A percentile compares a stretch with the other conserved stretches of the same genome.
phyloP scores from a whole-genome alignment of 768 basidiomycete genomes.

The Sporobolomyces phaffii region DNA sequence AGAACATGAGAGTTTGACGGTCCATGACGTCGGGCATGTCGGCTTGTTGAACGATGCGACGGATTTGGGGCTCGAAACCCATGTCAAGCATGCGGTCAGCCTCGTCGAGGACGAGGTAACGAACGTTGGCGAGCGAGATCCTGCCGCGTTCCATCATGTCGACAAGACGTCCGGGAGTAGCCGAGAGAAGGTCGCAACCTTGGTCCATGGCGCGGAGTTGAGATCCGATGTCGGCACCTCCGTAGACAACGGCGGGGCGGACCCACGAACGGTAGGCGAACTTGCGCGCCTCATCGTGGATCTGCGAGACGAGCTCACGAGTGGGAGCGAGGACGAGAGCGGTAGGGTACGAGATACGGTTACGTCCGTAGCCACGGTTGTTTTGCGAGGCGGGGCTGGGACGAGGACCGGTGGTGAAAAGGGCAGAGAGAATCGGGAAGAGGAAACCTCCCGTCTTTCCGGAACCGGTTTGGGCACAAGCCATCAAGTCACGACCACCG shows the following conservation, averaged over 20 bases:
- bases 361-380: constrained; percentile 55
- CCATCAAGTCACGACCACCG: constrained; percentile 65
- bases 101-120: constrained; percentile 96
- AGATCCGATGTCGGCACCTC: constrained; percentile 94
- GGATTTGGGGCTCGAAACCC: constrained; percentile 99
- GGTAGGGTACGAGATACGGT: constrained; percentile 89
- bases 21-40: constrained; percentile 93
- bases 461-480: constrained; percentile 96
- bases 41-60: constrained; percentile 93
- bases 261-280: constrained; percentile 99
- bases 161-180: constrained; percentile 94
- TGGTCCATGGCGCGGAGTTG: constrained; percentile 91
- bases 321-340: constrained; percentile 97
- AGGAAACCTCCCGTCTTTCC: constrained; percentile 99
- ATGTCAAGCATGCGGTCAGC: constrained; percentile 99
- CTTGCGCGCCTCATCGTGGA: constrained; percentile 97
- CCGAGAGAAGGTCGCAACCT: constrained; percentile 92
- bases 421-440: constrained; percentile 94
- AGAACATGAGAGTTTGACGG: constrained; percentile 99
- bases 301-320: constrained; percentile 96
- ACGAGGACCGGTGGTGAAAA: constrained; percentile 75
- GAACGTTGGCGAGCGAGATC: constrained; percentile 91
- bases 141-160: constrained; percentile 96
- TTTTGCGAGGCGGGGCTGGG: constrained; percentile 55
- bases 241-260: constrained; percentile 95